Evolutionary conservation across 257 asterid species (phyloP), one percentile per base, ranked within the genome.

Genomic region (Galeopsis tetrahit): DNA sequence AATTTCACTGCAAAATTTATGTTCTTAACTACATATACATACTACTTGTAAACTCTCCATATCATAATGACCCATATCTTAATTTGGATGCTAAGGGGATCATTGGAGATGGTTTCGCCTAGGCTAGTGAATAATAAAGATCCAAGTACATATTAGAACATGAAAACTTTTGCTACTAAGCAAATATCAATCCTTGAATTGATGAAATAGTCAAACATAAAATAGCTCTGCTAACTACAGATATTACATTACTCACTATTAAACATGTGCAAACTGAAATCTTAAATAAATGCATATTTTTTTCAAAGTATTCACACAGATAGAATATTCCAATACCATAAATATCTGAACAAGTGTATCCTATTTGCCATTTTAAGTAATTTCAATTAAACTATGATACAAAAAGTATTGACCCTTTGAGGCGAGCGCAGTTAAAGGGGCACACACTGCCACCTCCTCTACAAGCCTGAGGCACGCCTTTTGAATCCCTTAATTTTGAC

Each of bases 1-100:
- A 75, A 63, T 44, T 6, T 51, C 32, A 5, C 40, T 49, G 28
- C 56, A 49, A 75, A 43, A 65, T 57, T 48, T 33, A 39, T 51
- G 4, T 2, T 73, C 10, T 51, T 10, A 44, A 39, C 6, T 43
- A 31, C 44, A 21, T 21, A 21, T 21, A 21, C 28, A 11, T 17
- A 3, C 34, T 42, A 21, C 53, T 36, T 8, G 36, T 2, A 33
- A 36, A 66, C 17, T 68, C 53, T 14, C 66, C 10, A n/a, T 5
- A 62, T 36, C 55, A 39, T 53, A 73, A 63, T 17, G 57, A 21
- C 63, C 21, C 2, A 32, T 46, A 59, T 44, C 48, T 43, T 48
- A 17, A 42, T 44, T 4, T 57, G 63, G 17, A 10, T 56, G n/a
- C 7, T 7, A 44, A 10, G 51, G 4, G 14, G 14, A 42, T 58